These are phyloP conservation scores for Pichia sp. DNA, from an alignment of 1,139 yeast genomes.

Conservation along the genomic window DNA sequence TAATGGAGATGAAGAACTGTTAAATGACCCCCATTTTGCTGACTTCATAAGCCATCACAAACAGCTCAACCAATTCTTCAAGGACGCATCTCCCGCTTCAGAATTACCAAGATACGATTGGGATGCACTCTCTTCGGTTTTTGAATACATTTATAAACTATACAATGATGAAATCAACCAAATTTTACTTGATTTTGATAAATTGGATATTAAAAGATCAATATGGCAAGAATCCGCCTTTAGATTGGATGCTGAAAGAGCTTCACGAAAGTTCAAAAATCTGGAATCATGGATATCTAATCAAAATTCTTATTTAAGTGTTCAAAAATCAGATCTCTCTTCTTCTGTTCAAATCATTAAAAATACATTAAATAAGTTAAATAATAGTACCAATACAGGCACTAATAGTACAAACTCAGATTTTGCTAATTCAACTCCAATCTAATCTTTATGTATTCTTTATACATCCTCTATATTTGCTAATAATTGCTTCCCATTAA, in stretches of 20 bases:
- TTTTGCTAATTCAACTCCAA: neutral
- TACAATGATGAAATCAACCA: constrained; percentile 20
- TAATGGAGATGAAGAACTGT: neutral
- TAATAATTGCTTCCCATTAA: constrained; percentile 57
- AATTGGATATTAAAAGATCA: constrained; percentile 18
- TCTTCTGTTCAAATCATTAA: constrained; percentile 20
- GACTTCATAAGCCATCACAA: constrained; percentile 6
- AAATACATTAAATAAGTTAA: constrained; percentile 15
- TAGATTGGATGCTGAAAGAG: constrained; percentile 19
- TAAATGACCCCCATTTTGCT: constrained; percentile 7
- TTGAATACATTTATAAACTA: constrained; percentile 18
- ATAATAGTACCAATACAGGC: neutral
- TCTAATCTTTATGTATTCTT: neutral
- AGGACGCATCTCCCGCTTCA: neutral
- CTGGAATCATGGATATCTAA: constrained; percentile 19
- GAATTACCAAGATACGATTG: constrained; percentile 19
- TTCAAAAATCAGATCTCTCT: constrained; percentile 15
- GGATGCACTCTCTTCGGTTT: constrained; percentile 17
- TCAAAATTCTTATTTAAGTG: constrained; percentile 15
- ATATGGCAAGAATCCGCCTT: constrained; percentile 25
- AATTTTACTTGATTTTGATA: constrained; percentile 19
- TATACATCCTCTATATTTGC: neutral
- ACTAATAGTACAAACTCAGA: neutral
- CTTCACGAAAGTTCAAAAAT: constrained; percentile 13
- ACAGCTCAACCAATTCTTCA: constrained; percentile 4